Base-by-base conservation (phyloP, 2,329 filamentous ascomycete genomes). In the Truncatella angustata region DNA sequence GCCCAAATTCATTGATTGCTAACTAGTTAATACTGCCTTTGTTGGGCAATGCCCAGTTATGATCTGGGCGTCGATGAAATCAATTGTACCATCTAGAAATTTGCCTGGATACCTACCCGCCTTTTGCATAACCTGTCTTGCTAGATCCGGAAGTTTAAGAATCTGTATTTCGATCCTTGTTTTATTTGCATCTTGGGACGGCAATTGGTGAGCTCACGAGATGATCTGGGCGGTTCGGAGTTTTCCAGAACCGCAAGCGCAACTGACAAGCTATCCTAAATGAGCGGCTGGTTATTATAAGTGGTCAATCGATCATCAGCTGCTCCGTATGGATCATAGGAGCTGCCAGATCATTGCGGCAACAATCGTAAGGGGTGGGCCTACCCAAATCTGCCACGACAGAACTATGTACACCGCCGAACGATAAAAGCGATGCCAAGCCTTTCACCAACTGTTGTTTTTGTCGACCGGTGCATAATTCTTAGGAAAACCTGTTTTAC, bases 341-440 rank as follows among this genome's bases (percentile, higher is more conserved):
- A n/a, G n/a, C n/a, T n/a, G 24, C 32, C 12, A n/a, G 14, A 20
- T 11, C 16, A 24, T 30, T 11, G 34, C 45, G 20, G 21, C 45
- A 21, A 21, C 20, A 39, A 26, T 37, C 30, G 32, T 49, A 20
- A 12, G 28, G 16, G 23, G 18, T n/a, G 16, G 23, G 9, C 43
- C 26, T 46, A 34, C 43, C 28, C 30, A 6, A 24, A 32, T 21
- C 26, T 39, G 45, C 45, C 45, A 49, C 45, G 30, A 49, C 45
- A 12, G 20, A n/a, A n/a, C n/a, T n/a, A n/a, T n/a, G n/a, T 49
- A 20, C 30, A 49, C 45, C 45, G 45, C 45, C n/a, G 10, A 7
- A 20, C 18, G 18, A 49, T 36, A 34, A 12, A 16, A 6, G n/a
- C 20, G 14, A 26, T 49, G 45, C 45, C 45, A 49, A 49, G 45